phyloP scores from a whole-genome alignment of 2,329 filamentous ascomycete genomes.

The Sordariomycetes sp. region DNA sequence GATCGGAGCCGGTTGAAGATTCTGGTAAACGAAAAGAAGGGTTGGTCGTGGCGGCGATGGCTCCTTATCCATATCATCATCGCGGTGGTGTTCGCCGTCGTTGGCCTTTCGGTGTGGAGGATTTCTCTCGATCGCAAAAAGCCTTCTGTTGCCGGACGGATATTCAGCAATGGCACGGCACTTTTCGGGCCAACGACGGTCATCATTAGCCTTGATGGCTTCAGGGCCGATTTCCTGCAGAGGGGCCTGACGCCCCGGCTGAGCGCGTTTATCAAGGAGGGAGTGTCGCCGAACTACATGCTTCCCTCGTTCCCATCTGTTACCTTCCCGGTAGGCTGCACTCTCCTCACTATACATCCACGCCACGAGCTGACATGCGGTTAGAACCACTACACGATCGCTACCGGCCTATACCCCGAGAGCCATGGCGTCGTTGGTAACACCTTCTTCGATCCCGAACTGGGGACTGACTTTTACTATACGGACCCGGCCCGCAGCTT shows the following conservation, averaged over 20 bases:
- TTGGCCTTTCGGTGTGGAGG: conserved; percentile 35
- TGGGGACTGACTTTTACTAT: conserved; percentile 76
- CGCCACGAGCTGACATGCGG: background rate
- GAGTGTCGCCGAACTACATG: conserved; percentile 88
- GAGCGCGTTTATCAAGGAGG: conserved; percentile 63
- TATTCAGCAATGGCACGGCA: conserved; percentile 70
- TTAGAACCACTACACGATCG: conserved; percentile 77
- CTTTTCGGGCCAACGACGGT: conserved; percentile 86
- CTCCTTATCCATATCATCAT: conserved; percentile 39
- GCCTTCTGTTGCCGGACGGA: conserved; percentile 13
- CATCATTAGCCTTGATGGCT: conserved; percentile 87
- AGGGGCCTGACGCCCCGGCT: conserved; percentile 74
- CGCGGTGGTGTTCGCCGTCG: conserved; percentile 13
- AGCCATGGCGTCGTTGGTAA: conserved; percentile 89
- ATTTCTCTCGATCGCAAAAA: conserved; percentile 33
- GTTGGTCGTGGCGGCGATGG: conserved; percentile 39
- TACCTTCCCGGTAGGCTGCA: conserved; percentile 54
- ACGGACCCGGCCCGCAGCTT: conserved; percentile 65
- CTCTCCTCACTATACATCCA: background rate
- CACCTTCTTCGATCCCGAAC: conserved; percentile 76
- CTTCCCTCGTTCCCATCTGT: conserved; percentile 88
- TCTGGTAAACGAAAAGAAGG: conserved; percentile 34
- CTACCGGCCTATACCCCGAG: conserved; percentile 85
- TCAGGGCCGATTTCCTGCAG: conserved; percentile 84
- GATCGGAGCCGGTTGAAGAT: conserved; percentile 38